Conservation (phyloP, 495 filamentous ascomycete species). For the Aspergillus olivimuriae region DNA sequence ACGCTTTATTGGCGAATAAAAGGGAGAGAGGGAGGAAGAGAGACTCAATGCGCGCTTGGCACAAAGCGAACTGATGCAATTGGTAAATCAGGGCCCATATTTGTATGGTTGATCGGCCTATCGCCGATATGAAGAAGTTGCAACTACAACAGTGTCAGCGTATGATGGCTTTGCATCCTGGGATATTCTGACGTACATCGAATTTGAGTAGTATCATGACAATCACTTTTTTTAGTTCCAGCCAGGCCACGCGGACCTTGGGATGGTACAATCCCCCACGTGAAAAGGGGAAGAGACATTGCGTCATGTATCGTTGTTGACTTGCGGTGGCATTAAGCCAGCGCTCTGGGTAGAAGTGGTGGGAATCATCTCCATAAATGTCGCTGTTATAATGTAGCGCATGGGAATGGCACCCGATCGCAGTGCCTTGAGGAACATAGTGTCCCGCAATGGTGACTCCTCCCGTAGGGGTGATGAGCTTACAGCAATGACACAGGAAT, state of each 20-base stretch:
- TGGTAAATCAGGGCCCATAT: neutral
- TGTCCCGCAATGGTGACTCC: constrained; percentile 10
- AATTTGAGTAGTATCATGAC: constrained; percentile 12
- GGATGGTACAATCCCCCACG: neutral
- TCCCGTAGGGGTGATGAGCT: constrained; percentile 19
- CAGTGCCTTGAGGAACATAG: constrained; percentile 17
- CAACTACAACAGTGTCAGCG: neutral
- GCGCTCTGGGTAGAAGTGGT: constrained; percentile 44
- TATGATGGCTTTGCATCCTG: neutral
- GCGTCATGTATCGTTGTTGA: constrained; percentile 6
- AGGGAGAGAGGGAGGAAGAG: no score
- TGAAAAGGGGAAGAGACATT: constrained; percentile 7
- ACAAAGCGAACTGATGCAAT: neutral
- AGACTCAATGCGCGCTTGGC: neutral
- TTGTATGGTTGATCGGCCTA: neutral
- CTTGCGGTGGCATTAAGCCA: constrained; percentile 31
- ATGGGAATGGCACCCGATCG: constrained; percentile 19
- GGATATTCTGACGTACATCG: constrained; percentile 6
- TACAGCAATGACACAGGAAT: constrained; percentile 11
- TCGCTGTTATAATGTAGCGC: constrained; percentile 21
- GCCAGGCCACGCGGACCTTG: constrained; percentile 6
- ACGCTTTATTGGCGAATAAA: no score
- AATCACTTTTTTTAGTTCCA: constrained; percentile 17
- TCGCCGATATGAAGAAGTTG: neutral
- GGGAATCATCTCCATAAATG: constrained; percentile 43